Evolutionary conservation across 345 rosid genomes (phyloP), one percentile per base, ranked within the genome.

Genomic region (Schrenkiella parvula): DNA sequence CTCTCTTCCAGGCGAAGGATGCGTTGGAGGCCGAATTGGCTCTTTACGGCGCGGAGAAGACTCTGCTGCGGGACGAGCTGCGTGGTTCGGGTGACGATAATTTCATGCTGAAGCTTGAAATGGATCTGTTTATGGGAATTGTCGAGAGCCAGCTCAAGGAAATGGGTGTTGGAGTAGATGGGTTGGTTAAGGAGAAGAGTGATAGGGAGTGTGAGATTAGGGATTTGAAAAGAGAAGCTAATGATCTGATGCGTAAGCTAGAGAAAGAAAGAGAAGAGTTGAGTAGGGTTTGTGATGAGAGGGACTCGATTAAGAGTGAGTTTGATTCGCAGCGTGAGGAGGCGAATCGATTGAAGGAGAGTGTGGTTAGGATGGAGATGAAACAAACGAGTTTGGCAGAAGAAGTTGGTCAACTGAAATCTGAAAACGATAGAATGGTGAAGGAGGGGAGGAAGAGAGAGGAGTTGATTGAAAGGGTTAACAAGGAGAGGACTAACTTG

Each of bases 1-100:
- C 84, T 7, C 77, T 93, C 70, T 62, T 25, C 56, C 80, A 81
- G 17, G 82, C 80, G 26, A 85, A 83, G 32, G 74, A 73, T 6
- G 79, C 66, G 41, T 73, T 89, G 57, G 89, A 90, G 82, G 14
- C 63, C 48, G 79, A 90, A 79, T 31, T 90, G 70, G 13, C 64
- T 54, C 60, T 60, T 71, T 71, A 57, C 41, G 78, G 61, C 17
- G 51, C n/a, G 6, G 83, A 75, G 50, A 83, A 69, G 70, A 68
- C 19, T 58, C 68, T 5, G 47, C 37, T 88, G 26, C 77, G 75
- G 31, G 76, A 47, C 23, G 79, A 80, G 82, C 32, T 88, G 64
- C 5, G 39, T 26, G 26, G 21, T n/a, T 78, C 77, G 43, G 74
- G 73, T n/a, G 87, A 84, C 2, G 84, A 80, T 56, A 83, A 70